Evolutionary conservation across 2,329 filamentous ascomycete genomes (phyloP), one percentile per base, ranked within the genome.

Genomic region (Biscogniauxia sp.): DNA sequence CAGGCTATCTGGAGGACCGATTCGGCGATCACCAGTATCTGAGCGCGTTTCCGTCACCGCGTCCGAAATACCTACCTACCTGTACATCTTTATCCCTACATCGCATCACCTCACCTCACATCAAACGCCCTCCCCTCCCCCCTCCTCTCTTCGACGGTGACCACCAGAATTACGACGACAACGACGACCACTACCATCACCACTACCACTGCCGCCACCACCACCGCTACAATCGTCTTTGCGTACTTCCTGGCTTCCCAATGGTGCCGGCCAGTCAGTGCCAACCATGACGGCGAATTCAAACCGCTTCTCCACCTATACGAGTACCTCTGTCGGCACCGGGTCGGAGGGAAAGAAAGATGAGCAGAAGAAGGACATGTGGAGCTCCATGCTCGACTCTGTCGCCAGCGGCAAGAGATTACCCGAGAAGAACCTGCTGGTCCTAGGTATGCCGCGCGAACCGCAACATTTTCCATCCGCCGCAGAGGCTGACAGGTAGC

Each of bases 371-470:
- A 92, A 91, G 77, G 92, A 96, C 74, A 88, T 97, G 77, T 97
- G 94, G 94, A 93, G 90, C 63, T 93, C 92, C 52, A 92, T 97
- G 90, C 83, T 97, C 68, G 92, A 96, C 76, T 89, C 87, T 57
- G 93, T 95, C 68, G 92, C 93, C 69, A 96, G 91, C 77, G 92
- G 91, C 67, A 96, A 95, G 81, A 86, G 90, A 68, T 80, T 97
- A 70, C 92, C 93, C 5, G 92, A 97, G 78, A 97, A 97, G 84
- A 96, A 93, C 74, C 79, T 97, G 64, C 79, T 97, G 51, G 88
- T 97, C 20, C 79, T 97, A 73, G 93, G 92, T 92, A 82, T 66
- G 66, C 52, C 54, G 41, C 62, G 50, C 28, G 50, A 54, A 61
- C 59, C 51, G 49, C 49, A 11, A n/a, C 17, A 15, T 28, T 15